Evolutionary conservation across 2,329 filamentous ascomycete genomes (phyloP), one percentile per base, ranked within the genome.

Genomic region (Chrysoporthe cubensis): DNA sequence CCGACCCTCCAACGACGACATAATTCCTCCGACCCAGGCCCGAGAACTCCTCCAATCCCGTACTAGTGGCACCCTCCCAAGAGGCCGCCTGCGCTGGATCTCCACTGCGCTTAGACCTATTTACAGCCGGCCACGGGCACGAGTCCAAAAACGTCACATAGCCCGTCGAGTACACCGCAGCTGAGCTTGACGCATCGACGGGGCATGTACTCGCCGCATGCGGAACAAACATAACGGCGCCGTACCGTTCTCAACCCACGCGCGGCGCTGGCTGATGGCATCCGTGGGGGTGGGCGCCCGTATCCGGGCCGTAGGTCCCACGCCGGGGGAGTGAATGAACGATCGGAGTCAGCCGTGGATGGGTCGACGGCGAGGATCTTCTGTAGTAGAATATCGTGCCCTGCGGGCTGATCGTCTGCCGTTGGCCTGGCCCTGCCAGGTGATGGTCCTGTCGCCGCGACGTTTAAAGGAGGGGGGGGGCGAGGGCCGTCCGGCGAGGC

Each of bases 391-490:
- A 46, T 57, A 66, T 62, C n/a, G 48, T 57, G 57, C 46, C 58
- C 40, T 66, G 58, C n/a, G 64, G 58, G 6, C 40, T 34, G 40
- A 46, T 66, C 2, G 52, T 57, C 26, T 26, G 4, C 21, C 57
- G 34, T 68, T 63, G 3, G 63, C 58, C 58, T 44, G 46, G n/a
- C 58, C 63, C 44, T 68, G 58, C 52, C 63, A 66, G 11, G 65
- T 54, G 8, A 63, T 26, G 16, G 66, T 59, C 59, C 63, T 63
- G 52, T 52, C 64, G 26, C 64, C 64, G 9, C 52, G 44, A 13
- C 32, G 58, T 2, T 60, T 54, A 37, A 66, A 66, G 21, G 21
- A 1, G 21, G 21, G 21, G 21, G 14, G 66, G 62, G 7, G 58
- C 64, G 4, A 65, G 62, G 62, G 65, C 62, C 8, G n/a, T n/a